Evolutionary conservation across 495 filamentous ascomycete species (phyloP), one percentile per base, ranked within the genome.

Genomic region (Aspergillus sclerotiicarbonarius): DNA sequence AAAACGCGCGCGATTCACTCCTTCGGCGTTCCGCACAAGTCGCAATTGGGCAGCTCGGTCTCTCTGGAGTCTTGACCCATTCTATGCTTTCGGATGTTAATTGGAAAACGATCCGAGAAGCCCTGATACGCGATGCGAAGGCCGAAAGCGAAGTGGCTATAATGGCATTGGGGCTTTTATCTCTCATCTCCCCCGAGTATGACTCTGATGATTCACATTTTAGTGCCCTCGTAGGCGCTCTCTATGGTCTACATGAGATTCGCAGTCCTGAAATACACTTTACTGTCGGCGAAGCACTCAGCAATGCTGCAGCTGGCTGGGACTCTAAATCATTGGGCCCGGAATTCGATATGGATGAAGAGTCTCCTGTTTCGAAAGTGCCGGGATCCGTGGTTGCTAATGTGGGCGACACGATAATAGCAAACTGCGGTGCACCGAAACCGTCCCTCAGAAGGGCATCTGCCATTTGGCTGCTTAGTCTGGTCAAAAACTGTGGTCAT

Each of bases 401-500:
- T 0, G 72, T 90, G 3, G 68, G 90, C 25, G 82, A 91, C 54
- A 89, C 86, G 61, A 76, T 90, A 6, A 76, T 96, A 20, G 67
- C 72, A 2, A 87, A 92, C 62, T 94, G 90, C 73, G 84, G 84
- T 59, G 82, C 85, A 4, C 88, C 90, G 3, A 97, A 96, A 72
- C 92, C 92, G 6, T 86, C 90, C 13, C 76, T 96, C 15, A 83
- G 90, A 59, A 95, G 94, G 67, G 91, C 92, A 15, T 91, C 91
- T 5, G 89, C 89, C 0, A 95, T 97, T 53, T 96, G 92, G 92
- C 80, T 97, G 10, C 84, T 98, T 52, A 93, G 89, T 65, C 68
- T 97, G n/a, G 86, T 98, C 51, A 91, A 96, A 62, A 90, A 92
- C 64, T 96, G 92, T 69, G 91, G 90, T 0, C 82, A 92, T 57